Percentiles rank a stretch among this genome's conserved stretches.
These are phyloP conservation scores for Artemisia annua DNA, from an alignment of 129 eudicot species.

Conservation along the genomic window DNA sequence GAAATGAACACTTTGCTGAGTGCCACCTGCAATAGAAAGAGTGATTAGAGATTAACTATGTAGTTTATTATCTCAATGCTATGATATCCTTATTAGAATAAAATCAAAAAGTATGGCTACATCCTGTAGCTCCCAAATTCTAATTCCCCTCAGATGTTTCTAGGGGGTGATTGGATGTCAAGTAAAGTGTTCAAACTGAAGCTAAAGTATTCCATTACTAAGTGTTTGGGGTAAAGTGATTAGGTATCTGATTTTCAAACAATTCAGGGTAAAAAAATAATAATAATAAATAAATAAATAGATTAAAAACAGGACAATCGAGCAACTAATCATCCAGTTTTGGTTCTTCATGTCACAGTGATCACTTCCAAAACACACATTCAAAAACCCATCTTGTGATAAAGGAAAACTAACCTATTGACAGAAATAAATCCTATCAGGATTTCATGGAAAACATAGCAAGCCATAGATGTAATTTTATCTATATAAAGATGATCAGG, in stretches of 20 bases:
- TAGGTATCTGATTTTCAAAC: neutral
- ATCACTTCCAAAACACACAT: neutral
- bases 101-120: neutral
- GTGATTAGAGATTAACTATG: neutral
- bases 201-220: neutral
- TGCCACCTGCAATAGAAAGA: constrained; percentile 59
- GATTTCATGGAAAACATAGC: neutral
- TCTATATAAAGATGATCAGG: neutral
- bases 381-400: neutral
- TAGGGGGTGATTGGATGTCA: neutral
- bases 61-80: neutral
- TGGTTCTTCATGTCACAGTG: neutral
- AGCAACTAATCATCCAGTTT: neutral
- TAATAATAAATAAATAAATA: too few relatives aligned
- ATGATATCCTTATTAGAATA: neutral
- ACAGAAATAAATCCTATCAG: neutral
- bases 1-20: too few relatives aligned
- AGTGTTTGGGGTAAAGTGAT: neutral
- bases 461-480: neutral
- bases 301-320: neutral
- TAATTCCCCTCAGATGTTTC: neutral
- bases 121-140: neutral
- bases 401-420: neutral
- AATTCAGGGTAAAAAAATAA: neutral
- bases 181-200: neutral